A percentile compares a stretch with the other conserved stretches of the same genome.
These are phyloP conservation scores for Pilasporangium apinafurcum DNA, from an alignment of 352 stramenopile genomes.

Conservation along the genomic window DNA sequence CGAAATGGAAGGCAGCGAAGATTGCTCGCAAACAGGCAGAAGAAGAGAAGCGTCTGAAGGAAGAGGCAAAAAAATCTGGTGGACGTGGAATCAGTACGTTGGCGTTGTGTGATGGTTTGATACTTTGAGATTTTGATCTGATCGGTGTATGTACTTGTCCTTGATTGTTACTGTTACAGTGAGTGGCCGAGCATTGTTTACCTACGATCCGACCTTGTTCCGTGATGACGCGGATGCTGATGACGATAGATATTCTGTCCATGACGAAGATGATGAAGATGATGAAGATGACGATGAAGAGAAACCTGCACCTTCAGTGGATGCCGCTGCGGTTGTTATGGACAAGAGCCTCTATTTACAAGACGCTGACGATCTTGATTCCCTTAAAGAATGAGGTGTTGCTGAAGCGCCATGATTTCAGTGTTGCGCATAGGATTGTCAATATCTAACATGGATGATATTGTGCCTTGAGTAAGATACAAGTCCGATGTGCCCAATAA, in stretches of 20 bases:
- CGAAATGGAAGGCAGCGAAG: constrained; percentile 89
- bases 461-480: too few species aligned
- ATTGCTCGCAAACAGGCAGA: constrained; percentile 62
- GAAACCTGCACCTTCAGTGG: constrained; percentile 27
- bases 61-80: constrained; percentile 81
- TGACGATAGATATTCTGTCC: constrained; percentile 77
- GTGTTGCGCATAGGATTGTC: too few species aligned
- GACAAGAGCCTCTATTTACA: constrained; percentile 84
- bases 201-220: constrained; percentile 88
- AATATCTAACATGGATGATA: too few species aligned
- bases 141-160: constrained; percentile 10
- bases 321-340: constrained; percentile 56
- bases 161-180: constrained; percentile 27
- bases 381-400: constrained; percentile 72
- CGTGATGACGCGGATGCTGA: constrained; percentile 86
- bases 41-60: constrained; percentile 79
- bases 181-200: constrained; percentile 89
- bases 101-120: background rate
- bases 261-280: constrained; percentile 46
- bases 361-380: constrained; percentile 69
- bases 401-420: too few species aligned
- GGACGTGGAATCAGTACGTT: constrained; percentile 80
- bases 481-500: too few species aligned
- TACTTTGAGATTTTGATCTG: constrained; percentile 1
- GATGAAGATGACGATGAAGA: constrained; percentile 44